A percentile compares a stretch with the other conserved stretches of the same genome.
Conservation (phyloP, 176 grass and related monocot genomes). For the Dendrocalamus sinicus region DNA sequence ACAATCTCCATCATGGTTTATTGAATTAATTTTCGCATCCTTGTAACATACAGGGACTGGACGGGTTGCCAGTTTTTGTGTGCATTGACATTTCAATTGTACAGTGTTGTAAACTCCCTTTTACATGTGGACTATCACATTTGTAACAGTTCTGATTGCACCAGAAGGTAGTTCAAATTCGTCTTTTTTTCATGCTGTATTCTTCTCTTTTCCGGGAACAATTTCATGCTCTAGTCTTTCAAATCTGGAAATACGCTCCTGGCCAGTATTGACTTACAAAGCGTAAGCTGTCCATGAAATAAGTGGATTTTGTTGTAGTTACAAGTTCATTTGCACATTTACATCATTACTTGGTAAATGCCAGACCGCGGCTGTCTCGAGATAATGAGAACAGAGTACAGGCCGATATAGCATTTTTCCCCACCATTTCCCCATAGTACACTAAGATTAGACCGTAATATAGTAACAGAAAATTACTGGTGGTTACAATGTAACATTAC, state of each 20-base stretch:
- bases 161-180: too few relatives aligned
- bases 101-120: too few relatives aligned
- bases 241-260: not conserved
- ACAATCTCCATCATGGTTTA: too few relatives aligned
- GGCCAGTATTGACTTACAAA: not conserved
- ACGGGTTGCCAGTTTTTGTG: too few relatives aligned
- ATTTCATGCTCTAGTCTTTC: not conserved
- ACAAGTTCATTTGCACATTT: too few relatives aligned
- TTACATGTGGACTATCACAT: too few relatives aligned
- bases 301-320: not conserved
- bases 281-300: not conserved
- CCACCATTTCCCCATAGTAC: too few relatives aligned
- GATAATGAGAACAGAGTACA: not conserved
- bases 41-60: too few relatives aligned
- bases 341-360: not conserved
- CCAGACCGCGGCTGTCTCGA: not conserved
- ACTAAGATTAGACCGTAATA: not conserved
- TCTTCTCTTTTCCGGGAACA: not conserved
- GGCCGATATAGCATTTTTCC: too few relatives aligned
- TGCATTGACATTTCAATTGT: too few relatives aligned
- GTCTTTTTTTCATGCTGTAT: not conserved
- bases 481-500: slow-evolving; percentile 10
- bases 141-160: too few relatives aligned
- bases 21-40: too few relatives aligned
- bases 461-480: not conserved